Evolutionary conservation across 768 basidiomycete species (phyloP).

Genomic region (Boletus tylopilopsis): DNA sequence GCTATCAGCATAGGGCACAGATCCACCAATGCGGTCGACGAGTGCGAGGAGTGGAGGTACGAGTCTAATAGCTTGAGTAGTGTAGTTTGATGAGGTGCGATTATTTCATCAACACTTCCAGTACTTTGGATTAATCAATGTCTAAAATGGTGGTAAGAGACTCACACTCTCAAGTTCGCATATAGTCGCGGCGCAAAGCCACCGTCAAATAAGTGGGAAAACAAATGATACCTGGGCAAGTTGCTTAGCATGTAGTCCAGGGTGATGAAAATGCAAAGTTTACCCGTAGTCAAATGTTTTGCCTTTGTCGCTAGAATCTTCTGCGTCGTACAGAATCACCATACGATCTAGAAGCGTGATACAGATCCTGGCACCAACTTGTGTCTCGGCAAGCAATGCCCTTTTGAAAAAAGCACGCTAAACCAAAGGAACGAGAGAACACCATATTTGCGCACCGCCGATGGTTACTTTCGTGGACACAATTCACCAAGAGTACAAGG

Average conservation of each 20-base stretch:
- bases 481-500: conserved; percentile 71
- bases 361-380: conserved; percentile 61
- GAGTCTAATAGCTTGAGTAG: conserved; percentile 86
- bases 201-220: conserved; percentile 58
- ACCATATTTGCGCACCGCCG: conserved; percentile 47
- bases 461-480: conserved; percentile 51
- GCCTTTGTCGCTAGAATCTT: conserved; percentile 59
- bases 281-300: conserved; percentile 79
- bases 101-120: conserved; percentile 59
- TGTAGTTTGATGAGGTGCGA: conserved; percentile 84
- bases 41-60: conserved; percentile 59
- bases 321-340: conserved; percentile 64
- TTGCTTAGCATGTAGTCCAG: conserved; percentile 9
- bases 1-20: conserved; percentile 58
- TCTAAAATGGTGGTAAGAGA: conserved; percentile 2
- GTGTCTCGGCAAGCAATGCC: conserved; percentile 47
- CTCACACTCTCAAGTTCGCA: conserved; percentile 57
- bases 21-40: conserved; percentile 35
- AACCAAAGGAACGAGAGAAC: conserved; percentile 5
- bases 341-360: conserved; percentile 68
- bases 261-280: conserved; percentile 9
- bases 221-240: conserved; percentile 55
- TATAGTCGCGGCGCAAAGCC: conserved; percentile 61
- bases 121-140: conserved; percentile 12
- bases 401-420: conserved; percentile 24